These are phyloP conservation scores for Excoecaria cochinchinensis DNA, from an alignment of 345 rosid genomes.

Conservation along the genomic window DNA sequence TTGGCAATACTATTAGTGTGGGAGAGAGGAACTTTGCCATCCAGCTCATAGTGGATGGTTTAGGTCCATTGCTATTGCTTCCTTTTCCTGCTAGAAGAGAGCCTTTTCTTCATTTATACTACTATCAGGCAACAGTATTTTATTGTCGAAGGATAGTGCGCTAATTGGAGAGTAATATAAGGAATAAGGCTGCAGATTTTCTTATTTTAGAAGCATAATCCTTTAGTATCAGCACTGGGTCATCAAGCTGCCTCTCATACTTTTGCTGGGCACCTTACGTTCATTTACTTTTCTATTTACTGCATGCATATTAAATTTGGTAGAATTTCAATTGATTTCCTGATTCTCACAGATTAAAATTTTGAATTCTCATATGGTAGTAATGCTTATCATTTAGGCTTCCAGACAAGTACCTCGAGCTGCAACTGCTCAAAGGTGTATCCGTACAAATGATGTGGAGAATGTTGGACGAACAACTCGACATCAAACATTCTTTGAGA, in stretches of 20 bases:
- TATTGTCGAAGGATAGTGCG: neutral
- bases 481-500: constrained; percentile 95
- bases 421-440: constrained; percentile 84
- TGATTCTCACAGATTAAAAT: neutral
- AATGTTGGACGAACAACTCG: constrained; percentile 89
- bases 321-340: neutral
- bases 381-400: constrained; percentile 42
- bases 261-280: neutral
- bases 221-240: neutral
- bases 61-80: neutral
- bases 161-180: neutral
- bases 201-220: neutral
- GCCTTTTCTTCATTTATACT: neutral
- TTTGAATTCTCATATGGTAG: constrained; percentile 12
- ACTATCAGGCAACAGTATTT: neutral
- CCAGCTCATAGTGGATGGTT: neutral
- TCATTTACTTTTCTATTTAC: neutral
- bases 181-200: neutral
- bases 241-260: neutral
- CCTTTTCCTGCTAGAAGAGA: neutral
- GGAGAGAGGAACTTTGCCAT: neutral
- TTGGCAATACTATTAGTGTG: neutral
- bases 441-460: constrained; percentile 91
- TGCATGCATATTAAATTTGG: neutral
- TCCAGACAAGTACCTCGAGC: constrained; percentile 84